phyloP scores from a whole-genome alignment of 2,329 filamentous ascomycete species.

The Talaromyces amestolkiae region DNA sequence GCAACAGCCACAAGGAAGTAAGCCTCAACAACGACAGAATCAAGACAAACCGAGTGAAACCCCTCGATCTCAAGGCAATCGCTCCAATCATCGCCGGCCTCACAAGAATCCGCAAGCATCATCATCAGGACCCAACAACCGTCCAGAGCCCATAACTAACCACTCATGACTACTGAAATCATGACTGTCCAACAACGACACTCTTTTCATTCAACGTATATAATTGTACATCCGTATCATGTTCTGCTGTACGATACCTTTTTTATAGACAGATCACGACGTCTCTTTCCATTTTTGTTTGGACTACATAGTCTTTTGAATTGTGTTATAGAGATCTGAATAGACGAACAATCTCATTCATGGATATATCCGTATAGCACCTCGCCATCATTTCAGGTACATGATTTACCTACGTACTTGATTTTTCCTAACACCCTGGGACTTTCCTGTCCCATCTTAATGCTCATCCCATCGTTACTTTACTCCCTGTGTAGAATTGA shows the following conservation, averaged over 20 bases:
- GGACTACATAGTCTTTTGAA: neutral
- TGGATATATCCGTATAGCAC: neutral
- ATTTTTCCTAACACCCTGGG: too few relatives aligned
- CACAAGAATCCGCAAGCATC: slow-evolving; percentile 1
- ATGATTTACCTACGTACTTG: too few relatives aligned
- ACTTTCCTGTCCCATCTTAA: too few relatives aligned
- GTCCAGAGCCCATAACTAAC: neutral
- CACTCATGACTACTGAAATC: neutral
- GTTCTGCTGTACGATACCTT: neutral
- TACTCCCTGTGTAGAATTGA: too few relatives aligned
- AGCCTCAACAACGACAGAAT: neutral
- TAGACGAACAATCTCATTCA: neutral
- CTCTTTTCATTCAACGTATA: neutral
- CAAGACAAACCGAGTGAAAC: neutral
- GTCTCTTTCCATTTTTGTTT: neutral
- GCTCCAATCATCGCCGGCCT: slow-evolving; percentile 7
- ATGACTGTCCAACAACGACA: neutral
- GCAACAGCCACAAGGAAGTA: neutral
- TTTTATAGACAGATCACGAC: neutral
- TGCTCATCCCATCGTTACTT: too few relatives aligned
- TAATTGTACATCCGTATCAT: neutral
- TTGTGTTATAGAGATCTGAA: neutral
- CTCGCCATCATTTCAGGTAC: neutral
- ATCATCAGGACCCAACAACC: neutral
- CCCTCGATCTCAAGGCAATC: neutral